A percentile compares a stretch with the other conserved stretches of the same genome.
Conservation (phyloP, 176 grass and related monocot genomes). For the Musa schizocarpa region DNA sequence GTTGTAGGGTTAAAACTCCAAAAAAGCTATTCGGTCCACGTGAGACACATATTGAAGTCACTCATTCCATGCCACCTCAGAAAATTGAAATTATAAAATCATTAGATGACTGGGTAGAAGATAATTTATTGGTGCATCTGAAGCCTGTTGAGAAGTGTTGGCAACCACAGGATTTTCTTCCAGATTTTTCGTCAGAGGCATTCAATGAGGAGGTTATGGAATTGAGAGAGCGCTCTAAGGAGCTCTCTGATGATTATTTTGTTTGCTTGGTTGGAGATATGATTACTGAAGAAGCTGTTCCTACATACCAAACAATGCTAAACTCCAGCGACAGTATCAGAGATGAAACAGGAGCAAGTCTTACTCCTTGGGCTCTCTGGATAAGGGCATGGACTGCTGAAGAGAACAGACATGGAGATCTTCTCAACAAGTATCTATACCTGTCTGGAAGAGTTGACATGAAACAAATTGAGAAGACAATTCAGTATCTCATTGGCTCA, state of each 20-base stretch:
- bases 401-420: constrained; percentile 25
- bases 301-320: constrained; percentile 21
- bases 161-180: constrained; percentile 24
- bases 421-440: constrained; percentile 24
- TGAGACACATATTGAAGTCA: constrained; percentile 16
- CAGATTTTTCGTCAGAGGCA: constrained; percentile 17
- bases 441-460: constrained; percentile 24
- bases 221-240: constrained; percentile 19
- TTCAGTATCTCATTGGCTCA: constrained; percentile 21
- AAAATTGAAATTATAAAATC: constrained; percentile 22
- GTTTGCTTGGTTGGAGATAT: constrained; percentile 23
- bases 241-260: constrained; percentile 17
- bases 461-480: constrained; percentile 24
- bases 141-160: constrained; percentile 27
- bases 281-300: constrained; percentile 25
- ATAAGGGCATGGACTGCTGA: constrained; percentile 21
- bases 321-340: constrained; percentile 10
- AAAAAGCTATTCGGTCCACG: constrained; percentile 15
- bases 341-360: constrained; percentile 19
- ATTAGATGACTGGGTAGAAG: constrained; percentile 13
- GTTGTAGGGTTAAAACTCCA: constrained; percentile 9
- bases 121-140: constrained; percentile 18
- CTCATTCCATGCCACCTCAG: constrained; percentile 23
- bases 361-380: constrained; percentile 24
- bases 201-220: constrained; percentile 21